phyloP scores from a whole-genome alignment of 2,329 filamentous ascomycete species.

The Neonectria faginata region DNA sequence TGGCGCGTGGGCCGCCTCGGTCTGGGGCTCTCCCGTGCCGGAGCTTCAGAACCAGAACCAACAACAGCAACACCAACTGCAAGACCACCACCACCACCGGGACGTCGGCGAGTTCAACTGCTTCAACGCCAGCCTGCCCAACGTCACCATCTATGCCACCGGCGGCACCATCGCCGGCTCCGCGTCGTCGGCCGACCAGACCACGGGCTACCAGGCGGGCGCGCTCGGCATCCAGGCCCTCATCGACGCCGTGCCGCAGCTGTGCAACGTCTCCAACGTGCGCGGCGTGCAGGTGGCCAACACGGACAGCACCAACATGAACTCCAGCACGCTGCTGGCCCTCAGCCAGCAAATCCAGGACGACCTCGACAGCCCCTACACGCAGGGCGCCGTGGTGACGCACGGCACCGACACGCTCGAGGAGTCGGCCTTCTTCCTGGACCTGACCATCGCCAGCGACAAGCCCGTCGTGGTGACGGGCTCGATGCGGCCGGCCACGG shows the following conservation, averaged over 20 bases:
- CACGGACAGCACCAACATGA: slow-evolving; percentile 61
- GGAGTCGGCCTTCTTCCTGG: slow-evolving; percentile 72
- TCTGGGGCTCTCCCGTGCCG: slow-evolving; percentile 43
- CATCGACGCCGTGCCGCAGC: slow-evolving; percentile 65
- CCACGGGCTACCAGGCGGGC: slow-evolving; percentile 56
- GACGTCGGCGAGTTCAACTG: slow-evolving; percentile 41
- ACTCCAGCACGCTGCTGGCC: slow-evolving; percentile 59
- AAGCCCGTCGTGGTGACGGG: slow-evolving; percentile 72
- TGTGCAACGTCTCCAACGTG: slow-evolving; percentile 66
- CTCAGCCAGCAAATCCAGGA: slow-evolving; percentile 61
- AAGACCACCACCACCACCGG: slow-evolving; percentile 25
- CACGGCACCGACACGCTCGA: slow-evolving; percentile 76
- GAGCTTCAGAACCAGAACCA: slow-evolving; percentile 33
- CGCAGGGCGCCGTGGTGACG: slow-evolving; percentile 67
- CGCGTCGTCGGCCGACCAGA: slow-evolving; percentile 60
- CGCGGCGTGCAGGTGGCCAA: slow-evolving; percentile 64
- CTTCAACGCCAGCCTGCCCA: slow-evolving; percentile 55
- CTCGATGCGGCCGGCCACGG: slow-evolving; percentile 72
- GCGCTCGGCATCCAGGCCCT: slow-evolving; percentile 62
- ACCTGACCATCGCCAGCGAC: slow-evolving; percentile 65
- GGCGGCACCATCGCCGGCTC: slow-evolving; percentile 71
- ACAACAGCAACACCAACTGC: slow-evolving; percentile 35
- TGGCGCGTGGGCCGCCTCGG: slow-evolving; percentile 42
- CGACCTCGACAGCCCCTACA: slow-evolving; percentile 57
- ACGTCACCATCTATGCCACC: slow-evolving; percentile 68